These are phyloP conservation scores for Trichoderma reesei DNA, from an alignment of 495 filamentous ascomycete species.

Conservation along the genomic window DNA sequence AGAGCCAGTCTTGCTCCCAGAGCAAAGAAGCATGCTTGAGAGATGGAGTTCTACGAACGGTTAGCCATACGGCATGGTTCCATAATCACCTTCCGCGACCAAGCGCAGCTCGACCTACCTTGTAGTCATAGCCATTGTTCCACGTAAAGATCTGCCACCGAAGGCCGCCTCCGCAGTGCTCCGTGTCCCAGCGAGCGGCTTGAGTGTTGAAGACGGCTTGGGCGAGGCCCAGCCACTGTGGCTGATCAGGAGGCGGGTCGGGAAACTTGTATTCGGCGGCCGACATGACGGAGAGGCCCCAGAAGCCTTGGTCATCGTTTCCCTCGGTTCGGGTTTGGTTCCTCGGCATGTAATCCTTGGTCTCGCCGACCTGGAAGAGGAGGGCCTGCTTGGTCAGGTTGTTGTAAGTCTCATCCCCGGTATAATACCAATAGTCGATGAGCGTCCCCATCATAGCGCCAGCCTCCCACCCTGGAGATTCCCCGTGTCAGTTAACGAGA, in stretches of 20 bases:
- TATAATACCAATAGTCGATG: constrained; percentile 59
- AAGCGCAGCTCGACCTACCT: constrained; percentile 48
- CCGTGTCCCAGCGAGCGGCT: constrained; percentile 54
- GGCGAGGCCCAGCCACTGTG: constrained; percentile 68
- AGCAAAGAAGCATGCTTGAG: constrained; percentile 63
- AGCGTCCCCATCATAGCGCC: constrained; percentile 57
- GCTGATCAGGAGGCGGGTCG: constrained; percentile 45
- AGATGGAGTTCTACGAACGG: constrained; percentile 45
- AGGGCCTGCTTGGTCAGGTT: constrained; percentile 44
- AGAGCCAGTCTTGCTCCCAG: constrained; percentile 58
- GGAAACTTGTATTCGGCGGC: constrained; percentile 55
- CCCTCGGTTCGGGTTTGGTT: constrained; percentile 54
- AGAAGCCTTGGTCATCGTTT: constrained; percentile 61
- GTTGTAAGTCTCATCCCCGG: constrained; percentile 53
- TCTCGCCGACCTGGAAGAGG: constrained; percentile 47
- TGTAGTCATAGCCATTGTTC: constrained; percentile 61
- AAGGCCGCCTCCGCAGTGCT: constrained; percentile 63
- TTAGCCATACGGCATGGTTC: not conserved
- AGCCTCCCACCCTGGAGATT: constrained; percentile 64
- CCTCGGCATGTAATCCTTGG: constrained; percentile 53
- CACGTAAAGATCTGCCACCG: constrained; percentile 78
- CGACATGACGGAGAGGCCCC: constrained; percentile 58
- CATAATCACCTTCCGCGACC: constrained; percentile 25
- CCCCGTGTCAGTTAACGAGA: constrained; percentile 29
- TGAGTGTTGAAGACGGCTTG: constrained; percentile 75